These are phyloP conservation scores for Trichomonascaceae sp. DNA, from an alignment of 1,139 yeast species.

Conservation along the genomic window DNA sequence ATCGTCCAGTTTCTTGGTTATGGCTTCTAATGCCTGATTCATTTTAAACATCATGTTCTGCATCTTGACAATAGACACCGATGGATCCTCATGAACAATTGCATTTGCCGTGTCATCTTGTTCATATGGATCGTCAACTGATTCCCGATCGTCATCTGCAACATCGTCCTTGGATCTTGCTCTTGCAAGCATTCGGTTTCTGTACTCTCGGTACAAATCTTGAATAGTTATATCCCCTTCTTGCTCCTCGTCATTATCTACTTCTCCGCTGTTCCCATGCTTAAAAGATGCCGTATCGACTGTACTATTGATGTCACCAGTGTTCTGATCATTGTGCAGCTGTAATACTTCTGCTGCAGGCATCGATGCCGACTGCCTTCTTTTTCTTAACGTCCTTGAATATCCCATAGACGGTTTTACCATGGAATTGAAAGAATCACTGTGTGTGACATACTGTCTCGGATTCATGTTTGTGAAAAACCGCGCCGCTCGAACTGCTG, in stretches of 20 bases:
- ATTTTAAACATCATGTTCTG: conserved; percentile 2
- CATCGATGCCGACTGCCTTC: conserved; percentile 6
- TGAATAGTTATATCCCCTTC: conserved; percentile 10
- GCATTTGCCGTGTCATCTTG: neutral
- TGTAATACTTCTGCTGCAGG: conserved; percentile 6
- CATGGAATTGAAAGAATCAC: conserved; percentile 7
- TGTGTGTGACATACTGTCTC: neutral
- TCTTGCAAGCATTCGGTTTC: neutral
- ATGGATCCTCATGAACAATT: neutral
- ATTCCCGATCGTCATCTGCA: neutral
- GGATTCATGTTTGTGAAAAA: neutral
- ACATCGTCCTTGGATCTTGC: neutral
- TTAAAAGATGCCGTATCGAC: neutral
- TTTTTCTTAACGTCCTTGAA: conserved; percentile 2
- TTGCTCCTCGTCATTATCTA: conserved; percentile 11
- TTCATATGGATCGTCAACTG: neutral
- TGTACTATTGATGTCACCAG: conserved; percentile 4
- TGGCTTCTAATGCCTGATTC: conserved; percentile 1
- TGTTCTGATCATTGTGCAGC: neutral
- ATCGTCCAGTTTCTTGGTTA: neutral
- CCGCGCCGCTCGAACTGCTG: neutral
- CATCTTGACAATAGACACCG: neutral
- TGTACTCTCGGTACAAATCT: conserved; percentile 5
- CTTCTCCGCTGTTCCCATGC: conserved; percentile 8
- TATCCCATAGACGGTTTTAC: conserved; percentile 1